Evolutionary conservation across 768 basidiomycete species (phyloP).

Genomic region (Dacryopinax spathularia): DNA sequence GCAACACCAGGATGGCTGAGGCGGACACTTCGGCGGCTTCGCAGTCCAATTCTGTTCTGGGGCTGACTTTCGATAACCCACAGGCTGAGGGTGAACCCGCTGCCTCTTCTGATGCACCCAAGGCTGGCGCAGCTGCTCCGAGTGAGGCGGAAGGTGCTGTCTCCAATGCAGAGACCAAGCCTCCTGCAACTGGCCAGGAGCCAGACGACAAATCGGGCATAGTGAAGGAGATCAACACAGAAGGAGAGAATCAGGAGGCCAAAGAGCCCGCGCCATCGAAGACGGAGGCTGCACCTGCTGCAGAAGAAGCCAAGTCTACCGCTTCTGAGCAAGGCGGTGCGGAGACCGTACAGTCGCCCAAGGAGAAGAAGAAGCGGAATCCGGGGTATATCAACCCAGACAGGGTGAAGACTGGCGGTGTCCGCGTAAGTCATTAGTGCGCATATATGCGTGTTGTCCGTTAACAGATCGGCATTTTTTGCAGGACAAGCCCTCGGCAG

Average conservation of each 20-base stretch:
- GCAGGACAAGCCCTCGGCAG: slow-evolving; percentile 55
- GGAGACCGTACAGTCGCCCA: background rate
- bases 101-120: too few species aligned
- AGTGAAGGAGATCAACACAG: background rate
- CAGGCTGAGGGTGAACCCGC: background rate
- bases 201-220: background rate
- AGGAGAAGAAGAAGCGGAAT: slow-evolving; percentile 46
- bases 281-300: background rate
- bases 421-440: slow-evolving; percentile 35
- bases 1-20: background rate
- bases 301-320: background rate
- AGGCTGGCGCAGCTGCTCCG: background rate
- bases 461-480: background rate
- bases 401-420: slow-evolving; percentile 69
- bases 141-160: background rate
- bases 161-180: background rate
- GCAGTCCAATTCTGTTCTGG: background rate
- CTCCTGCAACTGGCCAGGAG: background rate
- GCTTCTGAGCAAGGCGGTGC: background rate
- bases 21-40: background rate
- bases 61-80: background rate
- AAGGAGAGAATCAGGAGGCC: background rate
- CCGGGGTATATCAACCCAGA: slow-evolving; percentile 56
- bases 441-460: background rate
- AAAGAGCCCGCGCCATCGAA: background rate